Conservation (phyloP, 371 early-diverging fungal genomes). For the Apophysomyces trapeziformis region DNA sequence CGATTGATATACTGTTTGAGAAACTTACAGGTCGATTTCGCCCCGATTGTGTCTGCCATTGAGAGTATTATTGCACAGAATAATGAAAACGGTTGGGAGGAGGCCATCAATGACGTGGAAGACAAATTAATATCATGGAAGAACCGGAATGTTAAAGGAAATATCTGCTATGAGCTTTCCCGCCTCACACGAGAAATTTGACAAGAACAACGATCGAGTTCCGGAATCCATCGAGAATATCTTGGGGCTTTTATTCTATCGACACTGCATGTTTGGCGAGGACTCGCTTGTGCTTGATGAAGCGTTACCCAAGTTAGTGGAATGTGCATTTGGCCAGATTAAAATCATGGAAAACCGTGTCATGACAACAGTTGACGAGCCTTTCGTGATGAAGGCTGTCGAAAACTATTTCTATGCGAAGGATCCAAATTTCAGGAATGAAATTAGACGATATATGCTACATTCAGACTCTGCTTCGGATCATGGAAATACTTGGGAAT, state of each 20-base stretch:
- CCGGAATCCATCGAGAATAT: background rate
- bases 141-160: background rate
- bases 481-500: background rate
- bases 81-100: background rate
- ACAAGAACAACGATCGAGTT: background rate
- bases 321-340: background rate
- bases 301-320: background rate
- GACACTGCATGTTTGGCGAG: background rate
- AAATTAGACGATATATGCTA: background rate
- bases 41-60: background rate
- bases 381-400: background rate
- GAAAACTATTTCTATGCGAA: background rate
- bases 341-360: background rate
- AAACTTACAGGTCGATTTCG: conserved; percentile 1
- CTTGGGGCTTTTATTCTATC: background rate
- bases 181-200: background rate
- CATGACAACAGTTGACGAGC: background rate
- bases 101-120: background rate
- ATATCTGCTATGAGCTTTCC: background rate
- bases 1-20: background rate
- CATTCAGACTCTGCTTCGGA: background rate
- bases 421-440: background rate
- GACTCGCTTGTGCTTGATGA: background rate
- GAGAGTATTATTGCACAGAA: background rate
- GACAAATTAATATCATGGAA: background rate